Conservation (phyloP, 257 asterid genomes). For the Echium plantagineum region DNA sequence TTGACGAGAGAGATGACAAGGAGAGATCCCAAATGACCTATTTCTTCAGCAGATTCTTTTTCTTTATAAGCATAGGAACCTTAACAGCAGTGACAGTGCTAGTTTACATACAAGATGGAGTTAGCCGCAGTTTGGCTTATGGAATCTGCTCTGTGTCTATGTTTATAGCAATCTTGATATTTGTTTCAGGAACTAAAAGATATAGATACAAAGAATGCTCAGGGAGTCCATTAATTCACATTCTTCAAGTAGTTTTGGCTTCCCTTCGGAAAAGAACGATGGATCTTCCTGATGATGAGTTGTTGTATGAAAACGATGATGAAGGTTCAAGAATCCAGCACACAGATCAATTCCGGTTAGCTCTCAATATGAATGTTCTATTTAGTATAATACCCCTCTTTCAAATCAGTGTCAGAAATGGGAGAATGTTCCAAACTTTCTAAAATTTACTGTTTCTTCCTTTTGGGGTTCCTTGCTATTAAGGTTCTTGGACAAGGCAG, state of each 20-base stretch:
- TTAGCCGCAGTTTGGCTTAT: slow-evolving; percentile 27
- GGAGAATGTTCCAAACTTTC: neutral
- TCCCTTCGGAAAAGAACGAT: slow-evolving; percentile 27
- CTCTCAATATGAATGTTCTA: neutral
- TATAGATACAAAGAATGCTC: slow-evolving; percentile 28
- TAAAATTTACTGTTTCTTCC: neutral
- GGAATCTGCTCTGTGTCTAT: slow-evolving; percentile 35
- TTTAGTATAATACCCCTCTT: too few species aligned
- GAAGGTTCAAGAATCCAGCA: slow-evolving; percentile 20
- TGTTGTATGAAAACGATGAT: slow-evolving; percentile 17
- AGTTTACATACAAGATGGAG: slow-evolving; percentile 31
- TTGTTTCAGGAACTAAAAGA: slow-evolving; percentile 20
- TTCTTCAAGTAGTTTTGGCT: slow-evolving; percentile 23
- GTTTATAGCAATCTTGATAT: slow-evolving; percentile 23
- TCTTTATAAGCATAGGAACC: slow-evolving; percentile 30
- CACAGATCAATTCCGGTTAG: slow-evolving; percentile 23
- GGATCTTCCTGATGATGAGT: slow-evolving; percentile 15
- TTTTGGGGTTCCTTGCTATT: neutral
- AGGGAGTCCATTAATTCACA: slow-evolving; percentile 27
- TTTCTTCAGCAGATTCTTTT: slow-evolving; percentile 38
- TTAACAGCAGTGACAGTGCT: slow-evolving; percentile 34
- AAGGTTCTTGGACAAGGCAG: slow-evolving; percentile 42
- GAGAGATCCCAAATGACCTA: slow-evolving; percentile 25
- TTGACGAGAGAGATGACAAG: slow-evolving; percentile 23
- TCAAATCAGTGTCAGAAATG: neutral